Percentiles rank a stretch among this genome's conserved stretches.
phyloP scores from a whole-genome alignment of 176 grass and related monocot species.

The Cocos nucifera region DNA sequence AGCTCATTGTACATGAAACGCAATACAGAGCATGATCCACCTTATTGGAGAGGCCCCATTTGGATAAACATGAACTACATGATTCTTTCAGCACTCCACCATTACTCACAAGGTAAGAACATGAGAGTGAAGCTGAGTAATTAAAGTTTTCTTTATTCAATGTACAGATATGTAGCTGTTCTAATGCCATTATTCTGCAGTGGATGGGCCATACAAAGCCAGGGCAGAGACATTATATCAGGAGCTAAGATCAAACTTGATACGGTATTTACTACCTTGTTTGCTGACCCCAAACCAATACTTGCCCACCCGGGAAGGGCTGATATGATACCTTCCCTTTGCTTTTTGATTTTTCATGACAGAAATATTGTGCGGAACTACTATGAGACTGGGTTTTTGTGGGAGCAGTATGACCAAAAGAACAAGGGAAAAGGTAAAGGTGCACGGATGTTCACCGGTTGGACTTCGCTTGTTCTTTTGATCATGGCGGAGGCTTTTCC shows the following conservation, averaged over 20 bases:
- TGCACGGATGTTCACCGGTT: conserved; percentile 75
- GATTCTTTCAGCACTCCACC: conserved; percentile 81
- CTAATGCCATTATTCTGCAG: conserved; percentile 23
- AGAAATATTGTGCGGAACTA: conserved; percentile 81
- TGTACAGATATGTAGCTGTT: not conserved
- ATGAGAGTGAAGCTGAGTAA: not conserved
- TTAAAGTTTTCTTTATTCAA: too few species aligned
- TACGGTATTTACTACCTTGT: conserved; percentile 35
- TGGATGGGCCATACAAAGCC: conserved; percentile 61
- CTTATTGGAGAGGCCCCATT: conserved; percentile 97
- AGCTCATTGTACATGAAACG: conserved; percentile 94
- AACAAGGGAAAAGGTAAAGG: conserved; percentile 88
- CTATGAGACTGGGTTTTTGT: conserved; percentile 72
- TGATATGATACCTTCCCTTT: not conserved
- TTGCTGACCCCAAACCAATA: conserved; percentile 8
- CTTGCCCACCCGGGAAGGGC: not conserved
- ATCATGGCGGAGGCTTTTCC: conserved; percentile 88
- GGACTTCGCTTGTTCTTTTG: conserved; percentile 78
- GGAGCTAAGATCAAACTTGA: conserved; percentile 79
- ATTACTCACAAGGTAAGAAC: conserved; percentile 63
- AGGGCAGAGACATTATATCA: conserved; percentile 51
- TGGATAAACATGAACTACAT: conserved; percentile 99
- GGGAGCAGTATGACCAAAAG: conserved; percentile 87
- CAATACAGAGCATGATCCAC: conserved; percentile 81
- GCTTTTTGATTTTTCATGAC: not conserved